Conservation (phyloP, 2,329 filamentous ascomycete species). For the Fusarium bactridioides region DNA sequence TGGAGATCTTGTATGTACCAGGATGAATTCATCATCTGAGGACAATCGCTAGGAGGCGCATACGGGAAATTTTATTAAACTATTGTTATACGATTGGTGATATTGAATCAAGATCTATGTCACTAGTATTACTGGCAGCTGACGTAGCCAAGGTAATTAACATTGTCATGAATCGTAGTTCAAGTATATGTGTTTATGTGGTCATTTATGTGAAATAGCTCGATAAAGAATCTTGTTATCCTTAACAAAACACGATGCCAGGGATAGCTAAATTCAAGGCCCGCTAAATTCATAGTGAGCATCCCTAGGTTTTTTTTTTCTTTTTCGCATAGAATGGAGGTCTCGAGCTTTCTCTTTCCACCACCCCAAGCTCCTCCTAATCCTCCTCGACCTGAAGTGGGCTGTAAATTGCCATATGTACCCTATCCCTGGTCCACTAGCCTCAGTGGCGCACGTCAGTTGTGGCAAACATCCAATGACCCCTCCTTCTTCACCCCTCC, state of each 20-base stretch:
- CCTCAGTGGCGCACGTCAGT: constrained; percentile 21
- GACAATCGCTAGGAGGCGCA: neutral
- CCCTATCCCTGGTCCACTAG: neutral
- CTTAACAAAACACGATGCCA: neutral
- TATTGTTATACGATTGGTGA: neutral
- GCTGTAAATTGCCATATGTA: neutral
- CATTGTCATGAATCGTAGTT: neutral
- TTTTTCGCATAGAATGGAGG: neutral
- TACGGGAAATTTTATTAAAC: neutral
- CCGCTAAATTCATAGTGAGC: neutral
- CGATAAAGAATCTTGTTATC: neutral
- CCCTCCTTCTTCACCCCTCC: constrained; percentile 41
- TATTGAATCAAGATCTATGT: neutral
- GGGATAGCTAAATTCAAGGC: neutral
- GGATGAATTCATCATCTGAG: neutral
- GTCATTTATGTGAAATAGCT: neutral
- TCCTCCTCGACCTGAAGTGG: neutral
- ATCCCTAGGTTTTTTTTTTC: neutral
- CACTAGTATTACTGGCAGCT: too few species aligned
- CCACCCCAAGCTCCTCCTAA: neutral
- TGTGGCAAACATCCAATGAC: constrained; percentile 34
- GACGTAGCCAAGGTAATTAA: neutral
- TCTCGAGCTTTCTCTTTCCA: neutral
- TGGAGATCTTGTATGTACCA: neutral
- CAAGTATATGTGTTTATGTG: neutral